These are phyloP conservation scores for Phytophthora agathidicida DNA, from an alignment of 352 stramenopile species.

Conservation along the genomic window DNA sequence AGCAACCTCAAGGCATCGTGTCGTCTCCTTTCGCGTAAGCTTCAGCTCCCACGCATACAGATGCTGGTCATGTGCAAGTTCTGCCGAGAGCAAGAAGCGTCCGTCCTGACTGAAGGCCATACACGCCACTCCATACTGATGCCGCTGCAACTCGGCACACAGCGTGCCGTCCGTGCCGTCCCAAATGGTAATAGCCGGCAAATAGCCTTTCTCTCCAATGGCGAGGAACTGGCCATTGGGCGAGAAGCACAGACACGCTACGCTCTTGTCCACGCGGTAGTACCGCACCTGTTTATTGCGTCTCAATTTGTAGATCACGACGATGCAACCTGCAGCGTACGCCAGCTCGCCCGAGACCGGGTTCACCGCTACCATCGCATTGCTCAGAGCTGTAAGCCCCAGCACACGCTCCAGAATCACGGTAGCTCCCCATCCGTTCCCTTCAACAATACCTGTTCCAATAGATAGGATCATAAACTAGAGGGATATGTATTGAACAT, in stretches of 20 bases:
- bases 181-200: constrained; percentile 89
- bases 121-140: constrained; percentile 85
- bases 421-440: no score
- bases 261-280: constrained; percentile 87
- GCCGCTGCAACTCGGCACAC: constrained; percentile 79
- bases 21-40: constrained; percentile 25
- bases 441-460: no score
- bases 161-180: constrained; percentile 78
- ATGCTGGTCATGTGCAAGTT: constrained; percentile 85
- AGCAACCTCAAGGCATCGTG: constrained; percentile 18
- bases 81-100: constrained; percentile 65
- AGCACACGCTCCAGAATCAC: constrained; percentile 88
- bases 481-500: no score
- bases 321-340: constrained; percentile 87
- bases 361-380: constrained; percentile 80
- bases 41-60: constrained; percentile 79
- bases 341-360: constrained; percentile 81
- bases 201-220: constrained; percentile 88
- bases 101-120: constrained; percentile 80
- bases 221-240: constrained; percentile 83
- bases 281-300: constrained; percentile 89
- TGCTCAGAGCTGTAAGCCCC: constrained; percentile 75
- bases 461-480: no score
- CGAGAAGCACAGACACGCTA: constrained; percentile 87
- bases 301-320: constrained; percentile 90